phyloP scores from a whole-genome alignment of 2,329 filamentous ascomycete species.

The Alternaria arborescens region DNA sequence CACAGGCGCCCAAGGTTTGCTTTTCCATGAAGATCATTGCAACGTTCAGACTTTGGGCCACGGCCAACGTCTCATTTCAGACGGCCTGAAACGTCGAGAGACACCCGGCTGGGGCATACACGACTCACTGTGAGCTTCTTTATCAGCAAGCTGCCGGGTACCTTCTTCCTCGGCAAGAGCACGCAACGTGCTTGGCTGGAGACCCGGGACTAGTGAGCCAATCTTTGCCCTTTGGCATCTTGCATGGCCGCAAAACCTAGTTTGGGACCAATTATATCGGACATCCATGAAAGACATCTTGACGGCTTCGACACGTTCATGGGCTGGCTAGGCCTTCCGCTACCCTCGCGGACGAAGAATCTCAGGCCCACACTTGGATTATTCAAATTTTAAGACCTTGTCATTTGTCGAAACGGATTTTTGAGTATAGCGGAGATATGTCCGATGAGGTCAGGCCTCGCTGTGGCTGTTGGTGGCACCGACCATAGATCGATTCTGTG shows the following conservation, averaged over 20 bases:
- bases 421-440: background rate
- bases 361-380: background rate
- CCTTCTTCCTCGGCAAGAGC: background rate
- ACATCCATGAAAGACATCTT: slow-evolving; percentile 7
- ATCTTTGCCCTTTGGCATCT: slow-evolving; percentile 5
- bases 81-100: slow-evolving; percentile 2
- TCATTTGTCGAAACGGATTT: slow-evolving; percentile 1
- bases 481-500: background rate
- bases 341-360: background rate
- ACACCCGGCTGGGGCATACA: background rate
- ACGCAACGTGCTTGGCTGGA: background rate
- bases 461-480: slow-evolving; percentile 4
- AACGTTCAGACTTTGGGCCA: background rate
- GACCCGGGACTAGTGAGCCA: slow-evolving; percentile 2
- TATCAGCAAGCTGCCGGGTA: background rate
- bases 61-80: background rate
- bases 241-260: slow-evolving; percentile 13
- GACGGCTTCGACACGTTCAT: background rate
- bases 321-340: slow-evolving; percentile 6
- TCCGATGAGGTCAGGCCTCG: slow-evolving; percentile 3
- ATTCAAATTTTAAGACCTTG: background rate
- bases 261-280: slow-evolving; percentile 6
- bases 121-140: background rate
- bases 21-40: slow-evolving; percentile 3
- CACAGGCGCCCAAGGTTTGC: background rate